A percentile compares a stretch with the other conserved stretches of the same genome.
Conservation (phyloP, 805 yeast species). For the Tetrapisispora taiwanensis region DNA sequence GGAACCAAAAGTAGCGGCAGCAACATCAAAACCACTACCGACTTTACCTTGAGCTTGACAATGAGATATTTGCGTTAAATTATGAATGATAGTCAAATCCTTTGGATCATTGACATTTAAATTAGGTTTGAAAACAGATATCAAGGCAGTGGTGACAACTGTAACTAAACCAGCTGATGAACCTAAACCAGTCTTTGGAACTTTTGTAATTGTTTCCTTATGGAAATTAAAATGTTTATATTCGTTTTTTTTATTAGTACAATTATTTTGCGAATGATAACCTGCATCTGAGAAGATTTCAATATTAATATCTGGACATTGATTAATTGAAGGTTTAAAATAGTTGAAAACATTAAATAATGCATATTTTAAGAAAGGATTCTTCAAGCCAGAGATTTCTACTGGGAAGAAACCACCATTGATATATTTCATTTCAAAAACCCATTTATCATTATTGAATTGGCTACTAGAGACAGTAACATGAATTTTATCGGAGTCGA, state of each 20-base stretch:
- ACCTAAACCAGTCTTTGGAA: constrained; percentile 91
- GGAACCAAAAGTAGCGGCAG: constrained; percentile 89
- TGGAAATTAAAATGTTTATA: constrained; percentile 50
- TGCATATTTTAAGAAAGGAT: constrained; percentile 70
- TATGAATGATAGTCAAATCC: constrained; percentile 47
- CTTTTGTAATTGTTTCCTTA: constrained; percentile 46
- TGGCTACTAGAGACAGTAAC: constrained; percentile 64
- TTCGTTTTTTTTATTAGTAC: constrained; percentile 30
- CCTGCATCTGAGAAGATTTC: constrained; percentile 77
- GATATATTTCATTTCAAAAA: constrained; percentile 31
- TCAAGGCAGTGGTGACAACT: constrained; percentile 61
- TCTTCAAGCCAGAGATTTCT: constrained; percentile 32
- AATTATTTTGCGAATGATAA: constrained; percentile 67
- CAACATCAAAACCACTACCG: constrained; percentile 96
- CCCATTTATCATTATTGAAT: constrained; percentile 64
- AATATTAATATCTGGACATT: constrained; percentile 34
- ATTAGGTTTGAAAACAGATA: constrained; percentile 35
- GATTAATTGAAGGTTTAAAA: constrained; percentile 27
- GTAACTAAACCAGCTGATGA: constrained; percentile 91
- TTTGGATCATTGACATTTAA: constrained; percentile 23
- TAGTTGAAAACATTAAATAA: constrained; percentile 48
- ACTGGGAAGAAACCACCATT: constrained; percentile 11
- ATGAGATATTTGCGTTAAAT: constrained; percentile 80
- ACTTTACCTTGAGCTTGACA: constrained; percentile 90
- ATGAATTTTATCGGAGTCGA: constrained; percentile 9